These are phyloP conservation scores for Irpex sp. DNA, from an alignment of 1,284 basidiomycete species.

Conservation along the genomic window DNA sequence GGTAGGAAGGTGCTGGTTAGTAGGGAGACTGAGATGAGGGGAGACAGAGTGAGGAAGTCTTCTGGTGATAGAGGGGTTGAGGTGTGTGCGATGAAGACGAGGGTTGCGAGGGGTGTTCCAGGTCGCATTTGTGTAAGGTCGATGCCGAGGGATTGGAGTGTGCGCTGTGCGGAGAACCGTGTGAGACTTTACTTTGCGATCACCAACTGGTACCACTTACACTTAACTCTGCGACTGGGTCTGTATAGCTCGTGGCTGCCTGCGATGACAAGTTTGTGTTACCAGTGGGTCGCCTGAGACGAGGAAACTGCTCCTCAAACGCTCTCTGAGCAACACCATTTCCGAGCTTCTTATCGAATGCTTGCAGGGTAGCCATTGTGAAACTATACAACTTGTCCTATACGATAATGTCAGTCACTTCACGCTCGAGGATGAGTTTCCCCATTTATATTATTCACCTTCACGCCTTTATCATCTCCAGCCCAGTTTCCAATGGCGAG, in stretches of 20 bases:
- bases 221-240: constrained; percentile 9
- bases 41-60: constrained; percentile 33
- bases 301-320: constrained; percentile 42
- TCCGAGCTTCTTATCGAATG: constrained; percentile 35
- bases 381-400: constrained; percentile 38
- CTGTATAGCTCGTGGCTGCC: constrained; percentile 13
- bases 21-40: constrained; percentile 43
- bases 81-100: constrained; percentile 46
- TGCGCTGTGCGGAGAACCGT: constrained; percentile 13
- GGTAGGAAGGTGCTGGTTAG: constrained; percentile 49
- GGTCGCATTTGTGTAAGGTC: constrained; percentile 8
- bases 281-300: constrained; percentile 31
- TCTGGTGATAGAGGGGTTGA: constrained; percentile 15
- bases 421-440: no score
- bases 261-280: no score
- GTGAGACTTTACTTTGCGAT: background rate
- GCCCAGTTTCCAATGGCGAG: constrained; percentile 23
- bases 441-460: constrained; percentile 2
- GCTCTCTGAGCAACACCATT: constrained; percentile 40
- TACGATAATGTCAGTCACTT: background rate
- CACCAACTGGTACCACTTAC: constrained; percentile 5
- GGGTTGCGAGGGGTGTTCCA: constrained; percentile 24
- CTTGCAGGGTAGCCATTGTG: constrained; percentile 34
- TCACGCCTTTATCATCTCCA: background rate
- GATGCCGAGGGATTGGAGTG: constrained; percentile 17